These are phyloP conservation scores for Laburnicola sp. DNA, from an alignment of 2,329 filamentous ascomycete species.

Conservation along the genomic window DNA sequence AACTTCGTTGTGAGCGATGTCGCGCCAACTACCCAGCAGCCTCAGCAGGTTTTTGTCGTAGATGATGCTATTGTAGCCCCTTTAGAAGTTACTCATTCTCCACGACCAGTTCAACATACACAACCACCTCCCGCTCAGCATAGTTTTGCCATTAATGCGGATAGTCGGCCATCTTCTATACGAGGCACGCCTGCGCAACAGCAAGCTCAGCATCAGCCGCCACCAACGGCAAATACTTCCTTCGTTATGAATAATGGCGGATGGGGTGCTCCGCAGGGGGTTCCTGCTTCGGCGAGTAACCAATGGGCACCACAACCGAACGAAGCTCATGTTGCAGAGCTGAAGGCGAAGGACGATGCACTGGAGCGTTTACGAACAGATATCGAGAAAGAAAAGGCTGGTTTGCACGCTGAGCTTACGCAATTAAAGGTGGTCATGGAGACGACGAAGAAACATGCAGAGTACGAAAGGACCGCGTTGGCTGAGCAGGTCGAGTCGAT, in stretches of 20 bases:
- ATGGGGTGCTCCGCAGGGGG: slow-evolving; percentile 18
- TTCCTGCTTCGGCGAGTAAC: slow-evolving; percentile 14
- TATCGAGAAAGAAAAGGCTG: slow-evolving; percentile 22
- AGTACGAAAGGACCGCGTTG: slow-evolving; percentile 20
- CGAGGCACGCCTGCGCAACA: slow-evolving; percentile 21
- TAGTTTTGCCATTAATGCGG: too few species aligned
- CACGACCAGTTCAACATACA: too few species aligned
- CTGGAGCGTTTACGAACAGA: slow-evolving; percentile 28
- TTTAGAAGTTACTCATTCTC: too few species aligned
- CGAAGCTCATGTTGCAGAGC: slow-evolving; percentile 22
- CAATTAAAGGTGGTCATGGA: slow-evolving; percentile 25
- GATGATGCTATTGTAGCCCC: slow-evolving; percentile 26
- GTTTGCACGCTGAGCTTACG: slow-evolving; percentile 14
- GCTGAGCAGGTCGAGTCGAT: slow-evolving; percentile 26
- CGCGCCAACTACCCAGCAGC: not conserved
- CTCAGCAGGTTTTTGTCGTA: slow-evolving; percentile 28
- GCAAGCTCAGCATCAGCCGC: slow-evolving; percentile 20
- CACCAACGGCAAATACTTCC: slow-evolving; percentile 15
- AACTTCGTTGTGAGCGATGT: slow-evolving; percentile 2
- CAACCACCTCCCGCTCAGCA: too few species aligned
- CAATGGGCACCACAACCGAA: slow-evolving; percentile 1
- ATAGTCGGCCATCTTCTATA: slow-evolving; percentile 20
- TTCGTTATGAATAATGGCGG: slow-evolving; percentile 22
- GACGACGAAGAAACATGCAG: slow-evolving; percentile 22
- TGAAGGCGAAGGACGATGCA: slow-evolving; percentile 37